Percentiles rank a stretch among this genome's conserved stretches.
Conservation (phyloP, 2,329 filamentous ascomycete genomes). For the Sporothrix euskadiensis region DNA sequence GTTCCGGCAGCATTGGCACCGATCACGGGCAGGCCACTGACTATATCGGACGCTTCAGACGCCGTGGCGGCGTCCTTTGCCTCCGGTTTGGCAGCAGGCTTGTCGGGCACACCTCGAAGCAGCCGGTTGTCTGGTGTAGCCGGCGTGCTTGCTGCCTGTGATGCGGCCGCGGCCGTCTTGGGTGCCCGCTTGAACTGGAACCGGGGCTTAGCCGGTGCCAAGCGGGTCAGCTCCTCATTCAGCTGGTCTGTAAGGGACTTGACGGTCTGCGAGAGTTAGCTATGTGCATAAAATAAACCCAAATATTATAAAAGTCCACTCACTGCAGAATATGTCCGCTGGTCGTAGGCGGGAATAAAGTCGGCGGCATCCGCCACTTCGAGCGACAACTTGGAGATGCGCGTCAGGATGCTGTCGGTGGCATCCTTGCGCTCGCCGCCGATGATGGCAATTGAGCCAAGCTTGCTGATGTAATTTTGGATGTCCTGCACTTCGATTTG, state of each 20-base stretch:
- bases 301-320: constrained; percentile 11
- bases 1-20: background rate
- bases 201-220: constrained; percentile 69
- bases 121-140: constrained; percentile 48
- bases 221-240: constrained; percentile 64
- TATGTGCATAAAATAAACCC: background rate
- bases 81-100: background rate
- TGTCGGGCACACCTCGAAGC: constrained; percentile 32
- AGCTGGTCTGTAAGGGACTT: constrained; percentile 79
- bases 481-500: constrained; percentile 72
- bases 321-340: constrained; percentile 80
- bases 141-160: constrained; percentile 35
- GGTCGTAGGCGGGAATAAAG: constrained; percentile 85
- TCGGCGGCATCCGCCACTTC: constrained; percentile 82
- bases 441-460: constrained; percentile 62
- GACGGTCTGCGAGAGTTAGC: constrained; percentile 58
- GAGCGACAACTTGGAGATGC: constrained; percentile 77
- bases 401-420: constrained; percentile 74
- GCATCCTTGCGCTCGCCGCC: constrained; percentile 78
- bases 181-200: constrained; percentile 70
- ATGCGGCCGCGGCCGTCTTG: constrained; percentile 27
- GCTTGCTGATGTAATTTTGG: constrained; percentile 70
- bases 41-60: constrained; percentile 41
- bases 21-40: constrained; percentile 44
- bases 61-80: constrained; percentile 31